Percentiles rank a stretch among this genome's conserved stretches.
Evolutionary conservation across 495 filamentous ascomycete genomes (phyloP).

Genomic region (Aspergillus conjunctus): DNA sequence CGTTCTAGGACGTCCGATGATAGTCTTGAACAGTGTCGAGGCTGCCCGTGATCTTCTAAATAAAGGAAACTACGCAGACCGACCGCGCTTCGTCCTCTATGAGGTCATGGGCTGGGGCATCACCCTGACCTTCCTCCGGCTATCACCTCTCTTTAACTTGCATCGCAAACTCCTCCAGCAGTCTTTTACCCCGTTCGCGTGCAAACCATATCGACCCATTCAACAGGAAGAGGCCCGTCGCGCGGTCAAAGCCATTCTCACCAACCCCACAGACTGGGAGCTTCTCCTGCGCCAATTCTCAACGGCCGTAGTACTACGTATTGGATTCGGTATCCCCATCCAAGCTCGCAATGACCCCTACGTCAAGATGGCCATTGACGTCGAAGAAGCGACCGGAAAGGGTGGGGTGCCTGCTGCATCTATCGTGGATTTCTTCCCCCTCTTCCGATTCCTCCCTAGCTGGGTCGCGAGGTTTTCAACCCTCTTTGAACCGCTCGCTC

Average conservation of each 20-base stretch:
- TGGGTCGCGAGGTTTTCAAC: slow-evolving; percentile 16
- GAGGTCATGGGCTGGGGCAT: slow-evolving; percentile 36
- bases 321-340: slow-evolving; percentile 50
- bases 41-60: slow-evolving; percentile 28
- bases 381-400: slow-evolving; percentile 42
- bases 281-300: slow-evolving; percentile 20
- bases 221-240: slow-evolving; percentile 24
- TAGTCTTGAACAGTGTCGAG: slow-evolving; percentile 26
- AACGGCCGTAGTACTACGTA: slow-evolving; percentile 37
- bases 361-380: slow-evolving; percentile 47
- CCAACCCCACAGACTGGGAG: slow-evolving; percentile 21
- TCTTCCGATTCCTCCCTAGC: slow-evolving; percentile 26
- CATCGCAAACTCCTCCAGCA: slow-evolving; percentile 48
- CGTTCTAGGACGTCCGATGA: slow-evolving; percentile 26
- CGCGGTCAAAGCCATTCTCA: slow-evolving; percentile 17
- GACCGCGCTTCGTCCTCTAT: slow-evolving; percentile 43
- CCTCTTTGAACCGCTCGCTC: slow-evolving; percentile 30
- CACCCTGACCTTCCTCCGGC: slow-evolving; percentile 48
- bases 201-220: slow-evolving; percentile 21
- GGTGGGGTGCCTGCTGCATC: slow-evolving; percentile 46
- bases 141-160: slow-evolving; percentile 46
- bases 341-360: slow-evolving; percentile 43
- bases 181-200: slow-evolving; percentile 26
- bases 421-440: slow-evolving; percentile 49
- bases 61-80: slow-evolving; percentile 26